These are phyloP conservation scores for Leccinum ambiguum DNA, from an alignment of 1,284 basidiomycete species.

Conservation along the genomic window DNA sequence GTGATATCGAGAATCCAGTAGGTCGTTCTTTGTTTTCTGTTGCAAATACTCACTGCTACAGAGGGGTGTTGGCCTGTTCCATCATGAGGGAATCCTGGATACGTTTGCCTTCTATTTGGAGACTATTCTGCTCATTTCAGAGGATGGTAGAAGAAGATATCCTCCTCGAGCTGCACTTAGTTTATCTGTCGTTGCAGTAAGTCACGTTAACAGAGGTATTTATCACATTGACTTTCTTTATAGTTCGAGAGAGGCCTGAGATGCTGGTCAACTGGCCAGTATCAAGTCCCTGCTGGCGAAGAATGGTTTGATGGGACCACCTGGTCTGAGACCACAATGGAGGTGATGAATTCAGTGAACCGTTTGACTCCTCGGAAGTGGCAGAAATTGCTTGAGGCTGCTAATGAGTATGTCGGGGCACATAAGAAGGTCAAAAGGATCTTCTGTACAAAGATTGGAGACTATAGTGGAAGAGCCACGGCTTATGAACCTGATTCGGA, in stretches of 20 bases:
- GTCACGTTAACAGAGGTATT: background rate
- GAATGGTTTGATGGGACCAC: constrained; percentile 1
- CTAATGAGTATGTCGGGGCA: background rate
- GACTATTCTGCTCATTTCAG: background rate
- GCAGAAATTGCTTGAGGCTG: background rate
- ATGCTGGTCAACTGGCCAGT: constrained; percentile 1
- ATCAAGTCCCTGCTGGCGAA: background rate
- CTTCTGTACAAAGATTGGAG: background rate
- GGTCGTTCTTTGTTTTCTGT: background rate
- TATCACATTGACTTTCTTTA: background rate
- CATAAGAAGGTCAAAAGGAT: background rate
- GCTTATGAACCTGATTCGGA: background rate
- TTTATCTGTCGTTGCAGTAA: constrained; percentile 2
- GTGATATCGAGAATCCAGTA: background rate
- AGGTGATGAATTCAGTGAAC: background rate
- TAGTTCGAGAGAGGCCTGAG: constrained; percentile 3
- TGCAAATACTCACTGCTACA: background rate
- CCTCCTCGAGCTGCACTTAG: background rate
- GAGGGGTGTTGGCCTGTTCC: background rate
- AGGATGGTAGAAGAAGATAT: background rate
- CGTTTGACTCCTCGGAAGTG: background rate
- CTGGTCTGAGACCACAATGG: background rate
- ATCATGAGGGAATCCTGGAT: constrained; percentile 1
- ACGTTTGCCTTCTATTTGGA: constrained; percentile 1
- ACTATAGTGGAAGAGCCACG: background rate